Percentiles rank a stretch among this genome's conserved stretches.
Conservation (phyloP, 176 grass and related monocot genomes). For the Bolboschoenus planiculmis region DNA sequence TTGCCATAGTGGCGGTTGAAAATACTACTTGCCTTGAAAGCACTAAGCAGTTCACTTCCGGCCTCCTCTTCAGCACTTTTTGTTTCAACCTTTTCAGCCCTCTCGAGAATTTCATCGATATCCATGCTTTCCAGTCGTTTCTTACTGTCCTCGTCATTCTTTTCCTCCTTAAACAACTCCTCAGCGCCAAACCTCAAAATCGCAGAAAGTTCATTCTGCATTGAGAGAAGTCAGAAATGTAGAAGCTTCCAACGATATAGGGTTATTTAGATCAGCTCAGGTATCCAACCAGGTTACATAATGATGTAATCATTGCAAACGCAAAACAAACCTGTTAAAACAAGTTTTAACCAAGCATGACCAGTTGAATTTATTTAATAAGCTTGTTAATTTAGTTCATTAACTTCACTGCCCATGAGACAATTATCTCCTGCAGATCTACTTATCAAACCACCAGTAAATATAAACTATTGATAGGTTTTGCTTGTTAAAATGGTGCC, state of each 20-base stretch:
- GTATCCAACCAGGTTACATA: neutral
- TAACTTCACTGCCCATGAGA: neutral
- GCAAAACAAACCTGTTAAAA: neutral
- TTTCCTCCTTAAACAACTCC: conserved; percentile 98
- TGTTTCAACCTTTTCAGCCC: conserved; percentile 95
- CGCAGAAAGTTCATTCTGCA: conserved; percentile 97
- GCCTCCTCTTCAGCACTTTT: conserved; percentile 70
- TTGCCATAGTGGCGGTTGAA: neutral
- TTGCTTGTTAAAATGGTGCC: neutral
- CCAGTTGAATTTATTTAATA: neutral
- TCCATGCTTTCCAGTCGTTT: conserved; percentile 92
- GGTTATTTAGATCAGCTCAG: neutral
- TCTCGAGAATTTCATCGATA: conserved; percentile 99
- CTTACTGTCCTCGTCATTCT: conserved; percentile 89
- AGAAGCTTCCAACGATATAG: neutral
- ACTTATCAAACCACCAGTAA: neutral
- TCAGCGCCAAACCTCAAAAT: conserved; percentile 98
- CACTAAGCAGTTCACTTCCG: conserved; percentile 88
- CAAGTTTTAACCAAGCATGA: neutral
- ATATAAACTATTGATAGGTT: neutral
- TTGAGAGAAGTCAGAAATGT: neutral
- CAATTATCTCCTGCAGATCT: neutral
- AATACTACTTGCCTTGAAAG: conserved; percentile 81
- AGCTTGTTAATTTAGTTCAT: neutral
- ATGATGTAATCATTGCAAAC: neutral